Base-by-base conservation (phyloP, 768 basidiomycete genomes). In the Rubroboletus pulcherrimus region DNA sequence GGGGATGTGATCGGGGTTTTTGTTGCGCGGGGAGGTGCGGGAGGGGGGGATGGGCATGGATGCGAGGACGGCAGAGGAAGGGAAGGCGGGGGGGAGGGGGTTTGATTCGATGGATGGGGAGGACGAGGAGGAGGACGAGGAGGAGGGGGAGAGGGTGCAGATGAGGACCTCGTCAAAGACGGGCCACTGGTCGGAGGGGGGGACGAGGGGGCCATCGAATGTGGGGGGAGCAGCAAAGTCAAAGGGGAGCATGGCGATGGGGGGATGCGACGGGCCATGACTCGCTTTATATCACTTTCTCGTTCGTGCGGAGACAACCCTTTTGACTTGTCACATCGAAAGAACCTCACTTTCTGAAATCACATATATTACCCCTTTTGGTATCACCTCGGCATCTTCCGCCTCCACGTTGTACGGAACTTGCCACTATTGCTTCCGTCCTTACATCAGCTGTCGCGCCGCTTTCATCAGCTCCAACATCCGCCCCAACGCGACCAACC, bases 381-480 rank as follows among this genome's bases (percentile, higher is more conserved):
- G 68, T 7, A 52, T 26, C 26, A 26, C 3, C 2, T 58, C 69
- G 69, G 70, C 48, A 62, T 37, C 17, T 61, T 33, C 46, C 65
- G 59, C 19, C 40, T 30, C 55, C 69, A 70, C 69, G 66, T 66
- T 63, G 61, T 40, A 47, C 50, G 53, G 50, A 17, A 52, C 7
- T 29, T 41, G 5, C 14, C 43, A 48, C 40, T 15, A 40, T 19
- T 19, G 6, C 19, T 19, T 12, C 21, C 15, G 26, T 30, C 34
- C 5, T 14, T 46, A 63, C 5, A 62, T 40, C 1, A 55, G 41
- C 5, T 29, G 15, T 2, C 50, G 50, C 7, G 63, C 63, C 17
- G 61, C 70, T 51, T 74, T 77, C 26, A 75, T 51, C 31, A 73
- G 56, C 15, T 79, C 77, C 51, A 81, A 61, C 61, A 80, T 71